A percentile compares a stretch with the other conserved stretches of the same genome.
Conservation (phyloP, 2,329 filamentous ascomycete species). For the Calonectria henricotiae region DNA sequence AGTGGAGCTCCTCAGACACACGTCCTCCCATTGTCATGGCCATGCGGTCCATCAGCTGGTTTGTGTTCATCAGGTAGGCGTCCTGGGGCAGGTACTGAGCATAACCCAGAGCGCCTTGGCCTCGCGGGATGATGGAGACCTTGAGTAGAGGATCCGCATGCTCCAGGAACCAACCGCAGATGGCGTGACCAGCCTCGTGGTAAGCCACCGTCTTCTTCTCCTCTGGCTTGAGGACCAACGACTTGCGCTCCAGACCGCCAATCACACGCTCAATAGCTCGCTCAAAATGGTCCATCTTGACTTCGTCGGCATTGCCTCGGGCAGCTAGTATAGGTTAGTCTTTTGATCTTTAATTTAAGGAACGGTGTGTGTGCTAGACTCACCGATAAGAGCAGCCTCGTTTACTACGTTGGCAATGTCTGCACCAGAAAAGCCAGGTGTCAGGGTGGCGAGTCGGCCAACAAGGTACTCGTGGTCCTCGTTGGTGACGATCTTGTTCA, state of each 20-base stretch:
- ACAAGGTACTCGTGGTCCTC: conserved; percentile 91
- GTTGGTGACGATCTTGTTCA: conserved; percentile 93
- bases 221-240: conserved; percentile 89
- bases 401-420: conserved; percentile 99
- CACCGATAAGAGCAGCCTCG: conserved; percentile 96
- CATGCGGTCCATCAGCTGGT: conserved; percentile 99
- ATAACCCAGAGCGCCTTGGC: conserved; percentile 93
- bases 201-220: conserved; percentile 98
- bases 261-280: conserved; percentile 98
- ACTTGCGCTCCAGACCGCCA: conserved; percentile 97
- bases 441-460: conserved; percentile 91
- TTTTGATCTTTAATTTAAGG: background rate
- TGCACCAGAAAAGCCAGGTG: conserved; percentile 96
- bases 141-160: conserved; percentile 98
- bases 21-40: conserved; percentile 98
- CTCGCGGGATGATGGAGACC: conserved; percentile 98
- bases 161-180: conserved; percentile 98
- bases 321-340: conserved; percentile 75
- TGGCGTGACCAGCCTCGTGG: conserved; percentile 97
- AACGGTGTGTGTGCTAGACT: conserved; percentile 54
- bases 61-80: conserved; percentile 94
- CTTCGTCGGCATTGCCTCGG: conserved; percentile 83
- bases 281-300: conserved; percentile 94
- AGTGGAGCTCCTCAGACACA: conserved; percentile 96
- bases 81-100: conserved; percentile 97